These are phyloP conservation scores for Wallacemonas collosoma DNA, from an alignment of 208 protist species.

Conservation along the genomic window DNA sequence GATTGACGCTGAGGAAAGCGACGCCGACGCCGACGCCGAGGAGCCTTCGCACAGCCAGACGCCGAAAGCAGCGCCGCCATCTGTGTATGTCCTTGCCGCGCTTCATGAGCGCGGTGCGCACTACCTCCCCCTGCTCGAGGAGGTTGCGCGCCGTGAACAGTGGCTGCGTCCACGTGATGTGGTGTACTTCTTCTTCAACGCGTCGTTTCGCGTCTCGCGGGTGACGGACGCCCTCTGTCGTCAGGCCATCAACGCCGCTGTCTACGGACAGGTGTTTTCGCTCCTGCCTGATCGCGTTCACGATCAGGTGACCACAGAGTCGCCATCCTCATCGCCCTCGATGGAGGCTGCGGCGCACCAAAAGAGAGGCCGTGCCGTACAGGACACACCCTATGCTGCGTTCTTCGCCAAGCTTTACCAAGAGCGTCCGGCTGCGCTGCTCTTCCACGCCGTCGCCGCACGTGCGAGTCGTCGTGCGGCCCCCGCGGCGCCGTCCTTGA, in stretches of 20 bases:
- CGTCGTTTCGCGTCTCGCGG: constrained; percentile 38
- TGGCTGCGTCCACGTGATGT: constrained; percentile 36
- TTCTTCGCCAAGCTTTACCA: constrained; percentile 8
- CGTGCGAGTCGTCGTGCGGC: too few species aligned
- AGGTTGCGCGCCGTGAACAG: constrained; percentile 24
- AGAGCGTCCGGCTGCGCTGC: neutral
- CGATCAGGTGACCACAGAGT: neutral
- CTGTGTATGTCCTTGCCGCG: constrained; percentile 47
- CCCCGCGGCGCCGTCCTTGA: too few species aligned
- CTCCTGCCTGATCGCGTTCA: constrained; percentile 23
- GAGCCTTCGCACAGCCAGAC: neutral
- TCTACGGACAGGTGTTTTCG: constrained; percentile 43
- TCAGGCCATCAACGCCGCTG: constrained; percentile 33
- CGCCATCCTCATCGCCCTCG: too few species aligned
- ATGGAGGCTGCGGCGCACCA: too few species aligned
- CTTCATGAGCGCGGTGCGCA: constrained; percentile 26
- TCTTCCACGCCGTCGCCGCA: neutral
- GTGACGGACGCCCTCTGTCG: constrained; percentile 44
- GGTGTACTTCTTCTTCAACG: constrained; percentile 43
- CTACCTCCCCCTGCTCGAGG: constrained; percentile 45
- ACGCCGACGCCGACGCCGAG: neutral
- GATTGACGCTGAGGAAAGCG: neutral
- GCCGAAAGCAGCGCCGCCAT: constrained; percentile 28
- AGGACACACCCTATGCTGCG: neutral
- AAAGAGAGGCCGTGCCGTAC: neutral